A percentile compares a stretch with the other conserved stretches of the same genome.
phyloP scores from a whole-genome alignment of 75 land plant genomes.

The Cupressus sempervirens region DNA sequence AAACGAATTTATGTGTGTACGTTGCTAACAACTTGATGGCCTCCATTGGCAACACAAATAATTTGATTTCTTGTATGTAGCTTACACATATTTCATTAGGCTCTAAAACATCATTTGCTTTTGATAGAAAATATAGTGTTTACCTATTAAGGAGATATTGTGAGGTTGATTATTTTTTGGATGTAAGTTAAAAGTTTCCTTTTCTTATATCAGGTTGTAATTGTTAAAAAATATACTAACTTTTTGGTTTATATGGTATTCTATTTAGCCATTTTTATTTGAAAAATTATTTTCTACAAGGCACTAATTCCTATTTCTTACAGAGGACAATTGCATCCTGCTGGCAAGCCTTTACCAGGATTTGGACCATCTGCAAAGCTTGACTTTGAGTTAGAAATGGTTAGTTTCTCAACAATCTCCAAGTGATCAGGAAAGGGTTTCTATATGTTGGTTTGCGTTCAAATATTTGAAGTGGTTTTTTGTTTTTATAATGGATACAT shows the following conservation, averaged over 20 bases:
- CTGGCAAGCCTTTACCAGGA: constrained; percentile 51
- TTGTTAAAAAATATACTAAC: not conserved
- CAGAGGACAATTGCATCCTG: constrained; percentile 81
- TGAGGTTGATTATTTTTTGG: not conserved
- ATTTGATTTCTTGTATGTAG: not conserved
- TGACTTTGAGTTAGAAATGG: constrained; percentile 98
- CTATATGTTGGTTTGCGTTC: not conserved
- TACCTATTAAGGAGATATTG: not conserved
- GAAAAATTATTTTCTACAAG: not conserved
- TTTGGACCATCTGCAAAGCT: constrained; percentile 79
- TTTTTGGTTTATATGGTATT: not conserved
- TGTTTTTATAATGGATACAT: not conserved
- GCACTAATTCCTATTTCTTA: not conserved
- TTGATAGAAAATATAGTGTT: not conserved
- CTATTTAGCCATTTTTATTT: not conserved
- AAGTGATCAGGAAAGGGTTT: not conserved
- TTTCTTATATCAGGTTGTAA: not conserved
- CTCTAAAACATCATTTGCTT: not conserved
- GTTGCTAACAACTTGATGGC: not conserved
- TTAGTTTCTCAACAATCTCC: constrained; percentile 18
- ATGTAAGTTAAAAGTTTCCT: not conserved
- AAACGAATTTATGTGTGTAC: no score
- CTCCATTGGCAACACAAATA: not conserved
- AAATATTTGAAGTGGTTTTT: not conserved
- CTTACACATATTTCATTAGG: not conserved